Evolutionary conservation across 257 asterid species (phyloP).

Genomic region (Verbena officinalis): DNA sequence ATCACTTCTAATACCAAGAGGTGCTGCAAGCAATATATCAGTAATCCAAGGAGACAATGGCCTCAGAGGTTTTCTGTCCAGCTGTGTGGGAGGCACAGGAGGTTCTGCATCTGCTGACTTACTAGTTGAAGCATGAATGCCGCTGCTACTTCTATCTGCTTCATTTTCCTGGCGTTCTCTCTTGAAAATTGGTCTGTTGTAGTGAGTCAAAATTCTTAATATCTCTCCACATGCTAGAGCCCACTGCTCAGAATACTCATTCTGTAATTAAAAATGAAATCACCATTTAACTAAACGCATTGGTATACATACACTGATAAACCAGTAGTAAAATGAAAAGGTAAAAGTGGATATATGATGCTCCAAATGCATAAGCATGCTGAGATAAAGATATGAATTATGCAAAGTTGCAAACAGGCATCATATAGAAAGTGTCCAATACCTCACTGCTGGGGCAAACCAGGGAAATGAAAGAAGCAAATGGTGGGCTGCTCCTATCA

Average conservation of each 20-base stretch:
- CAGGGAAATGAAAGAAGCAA: slow-evolving; percentile 81
- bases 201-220: slow-evolving; percentile 77
- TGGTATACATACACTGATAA: neutral
- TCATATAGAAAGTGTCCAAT: slow-evolving; percentile 11
- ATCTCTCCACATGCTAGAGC: slow-evolving; percentile 91
- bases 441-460: slow-evolving; percentile 77
- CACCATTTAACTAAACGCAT: neutral
- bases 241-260: slow-evolving; percentile 84
- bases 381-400: neutral
- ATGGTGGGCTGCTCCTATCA: slow-evolving; percentile 61
- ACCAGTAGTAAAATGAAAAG: neutral
- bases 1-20: slow-evolving; percentile 74
- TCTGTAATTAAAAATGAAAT: slow-evolving; percentile 44
- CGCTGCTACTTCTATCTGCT: slow-evolving; percentile 58
- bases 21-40: slow-evolving; percentile 82
- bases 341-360: neutral
- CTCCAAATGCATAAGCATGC: neutral
- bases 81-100: slow-evolving; percentile 42
- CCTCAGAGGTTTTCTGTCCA: slow-evolving; percentile 69
- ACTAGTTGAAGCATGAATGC: slow-evolving; percentile 63
- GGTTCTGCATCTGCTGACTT: slow-evolving; percentile 43
- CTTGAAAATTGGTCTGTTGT: slow-evolving; percentile 78
- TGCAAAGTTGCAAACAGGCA: slow-evolving; percentile 9
- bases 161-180: slow-evolving; percentile 51
- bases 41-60: slow-evolving; percentile 88